Conservation (phyloP, 306 rosid species). For the Acacia crassicarpa region DNA sequence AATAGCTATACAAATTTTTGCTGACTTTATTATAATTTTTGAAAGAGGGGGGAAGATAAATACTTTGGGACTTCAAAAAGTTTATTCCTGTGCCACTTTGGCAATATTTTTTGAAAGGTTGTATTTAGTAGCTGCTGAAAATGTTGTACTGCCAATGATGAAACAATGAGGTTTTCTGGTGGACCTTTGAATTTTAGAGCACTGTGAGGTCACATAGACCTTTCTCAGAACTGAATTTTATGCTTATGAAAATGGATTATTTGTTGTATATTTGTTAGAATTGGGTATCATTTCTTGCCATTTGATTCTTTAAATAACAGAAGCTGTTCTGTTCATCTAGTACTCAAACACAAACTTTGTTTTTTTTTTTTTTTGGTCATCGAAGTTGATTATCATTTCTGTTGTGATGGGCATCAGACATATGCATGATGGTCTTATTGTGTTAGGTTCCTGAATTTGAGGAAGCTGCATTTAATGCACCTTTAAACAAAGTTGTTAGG, state of each 20-base stretch:
- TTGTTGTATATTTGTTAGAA: not conserved
- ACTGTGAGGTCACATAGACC: not conserved
- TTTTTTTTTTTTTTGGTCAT: no score
- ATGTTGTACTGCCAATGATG: not conserved
- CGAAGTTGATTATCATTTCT: conserved; percentile 3
- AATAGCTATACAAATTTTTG: no score
- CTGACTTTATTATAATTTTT: no score
- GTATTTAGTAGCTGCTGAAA: not conserved
- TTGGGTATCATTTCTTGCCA: conserved; percentile 6
- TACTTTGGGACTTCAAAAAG: no score
- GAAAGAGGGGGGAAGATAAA: no score
- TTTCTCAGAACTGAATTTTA: not conserved
- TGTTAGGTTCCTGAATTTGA: conserved; percentile 93
- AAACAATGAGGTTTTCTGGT: not conserved
- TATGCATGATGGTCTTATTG: conserved; percentile 34
- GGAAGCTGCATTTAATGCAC: conserved; percentile 90
- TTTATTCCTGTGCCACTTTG: no score
- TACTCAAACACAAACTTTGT: not conserved
- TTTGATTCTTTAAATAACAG: not conserved
- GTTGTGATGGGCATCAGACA: conserved; percentile 9
- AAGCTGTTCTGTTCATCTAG: not conserved
- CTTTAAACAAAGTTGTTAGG: conserved; percentile 81
- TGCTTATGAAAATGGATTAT: not conserved
- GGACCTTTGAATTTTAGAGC: not conserved
- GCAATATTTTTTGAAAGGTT: no score